Evolutionary conservation across 1,139 yeast genomes (phyloP).

Genomic region (Yamadazyma buinensis): DNA sequence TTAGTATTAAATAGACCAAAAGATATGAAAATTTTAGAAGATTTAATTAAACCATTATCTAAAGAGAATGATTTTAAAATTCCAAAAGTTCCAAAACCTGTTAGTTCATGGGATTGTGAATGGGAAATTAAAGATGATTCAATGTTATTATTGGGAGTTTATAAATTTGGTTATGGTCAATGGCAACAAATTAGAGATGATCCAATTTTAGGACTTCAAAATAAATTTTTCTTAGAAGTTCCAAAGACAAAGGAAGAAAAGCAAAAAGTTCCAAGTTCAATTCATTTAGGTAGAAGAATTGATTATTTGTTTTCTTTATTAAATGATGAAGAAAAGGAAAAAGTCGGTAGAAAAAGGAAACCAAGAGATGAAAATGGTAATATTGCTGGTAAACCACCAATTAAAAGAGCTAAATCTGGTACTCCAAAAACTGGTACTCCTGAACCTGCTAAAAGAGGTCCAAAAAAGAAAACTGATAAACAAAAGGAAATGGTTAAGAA

Average conservation of each 20-base stretch:
- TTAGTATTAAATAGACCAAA: constrained; percentile 75
- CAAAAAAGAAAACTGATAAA: constrained; percentile 4
- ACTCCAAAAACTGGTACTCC: constrained; percentile 7
- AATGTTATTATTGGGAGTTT: constrained; percentile 79
- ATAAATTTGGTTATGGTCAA: constrained; percentile 92
- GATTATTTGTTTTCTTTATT: constrained; percentile 78
- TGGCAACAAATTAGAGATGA: constrained; percentile 96
- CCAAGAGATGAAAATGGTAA: constrained; percentile 7
- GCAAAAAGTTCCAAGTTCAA: constrained; percentile 84
- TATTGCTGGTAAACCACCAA: neutral
- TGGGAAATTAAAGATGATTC: constrained; percentile 87
- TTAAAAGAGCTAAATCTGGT: constrained; percentile 6
- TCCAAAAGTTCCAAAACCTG: constrained; percentile 67
- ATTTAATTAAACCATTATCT: constrained; percentile 49
- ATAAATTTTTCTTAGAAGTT: constrained; percentile 66
- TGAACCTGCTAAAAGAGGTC: constrained; percentile 8
- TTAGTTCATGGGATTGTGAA: constrained; percentile 85
- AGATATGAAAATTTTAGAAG: constrained; percentile 67
- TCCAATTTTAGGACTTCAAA: constrained; percentile 83
- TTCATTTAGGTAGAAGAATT: constrained; percentile 89
- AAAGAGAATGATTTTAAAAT: constrained; percentile 58
- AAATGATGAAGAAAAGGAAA: constrained; percentile 43
- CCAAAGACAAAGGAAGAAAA: constrained; percentile 13
- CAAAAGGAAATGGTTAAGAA: constrained; percentile 12
- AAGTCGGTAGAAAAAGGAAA: constrained; percentile 16